Base-by-base conservation (phyloP, 768 basidiomycete species). In the Tubosaeta sp. region DNA sequence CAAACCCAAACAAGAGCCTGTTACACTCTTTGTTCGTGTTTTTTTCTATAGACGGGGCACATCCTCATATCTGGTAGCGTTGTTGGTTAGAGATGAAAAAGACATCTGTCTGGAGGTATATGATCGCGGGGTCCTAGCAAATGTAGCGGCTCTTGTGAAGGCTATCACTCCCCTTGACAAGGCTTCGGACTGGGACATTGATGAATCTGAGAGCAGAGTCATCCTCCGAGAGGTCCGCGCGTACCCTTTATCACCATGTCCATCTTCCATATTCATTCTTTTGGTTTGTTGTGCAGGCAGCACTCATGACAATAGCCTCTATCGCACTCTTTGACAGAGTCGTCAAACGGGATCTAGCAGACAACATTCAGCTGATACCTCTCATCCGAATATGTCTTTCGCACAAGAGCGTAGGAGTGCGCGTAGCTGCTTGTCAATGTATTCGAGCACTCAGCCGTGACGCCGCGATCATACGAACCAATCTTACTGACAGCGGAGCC, bases 381-480 rank as follows among this genome's bases (percentile, higher is more conserved):
- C 67, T 76, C 22, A 66, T 91, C 29, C 74, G 80, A 50, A 60
- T 66, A 2, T 78, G 79, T 12, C 75, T 94, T 8, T 56, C 73
- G 0, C 84, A 90, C 48, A 76, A 73, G 0, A 79, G 85, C 49
- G 73, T 83, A 14, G 90, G 88, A 1, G 85, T 94, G 3, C 81
- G 93, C 6, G 90, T 88, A 40, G 90, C 90, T 0, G 88, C 90
- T 0, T 93, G 90, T 60, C 94, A 95, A 59, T 87, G 87, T 56
- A 77, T 91, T 1, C 75, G 94, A 14, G 87, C 88, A 0, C 73
- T 98, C 34, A 83, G 83, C 35, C 79, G 95, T 21, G 84, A 84
- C 8, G 84, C 94, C 2, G 79, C 83, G 0, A 86, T 93, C 10
- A 72, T 94, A 27, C 74, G 91, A 27, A 96, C 94, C 30, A 90